Conservation (phyloP, 139 green algal species). For the Chlamydomonas urium region DNA sequence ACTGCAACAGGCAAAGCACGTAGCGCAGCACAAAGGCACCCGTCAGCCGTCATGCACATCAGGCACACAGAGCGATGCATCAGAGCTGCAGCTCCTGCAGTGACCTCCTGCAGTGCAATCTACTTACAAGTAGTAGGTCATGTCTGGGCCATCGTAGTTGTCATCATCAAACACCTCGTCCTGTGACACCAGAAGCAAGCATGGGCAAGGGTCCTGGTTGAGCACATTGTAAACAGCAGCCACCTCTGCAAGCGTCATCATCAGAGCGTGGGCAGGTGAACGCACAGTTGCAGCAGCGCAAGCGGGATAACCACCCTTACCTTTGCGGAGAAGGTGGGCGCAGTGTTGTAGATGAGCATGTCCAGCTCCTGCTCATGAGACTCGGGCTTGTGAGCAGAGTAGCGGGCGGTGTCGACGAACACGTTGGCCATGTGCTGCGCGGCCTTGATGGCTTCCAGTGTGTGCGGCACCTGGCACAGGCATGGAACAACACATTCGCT, state of each 20-base stretch:
- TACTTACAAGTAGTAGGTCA: conserved; percentile 50
- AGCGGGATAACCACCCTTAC: conserved; percentile 42
- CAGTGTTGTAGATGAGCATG: conserved; percentile 69
- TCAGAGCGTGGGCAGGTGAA: too few species aligned
- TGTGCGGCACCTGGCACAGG: too few species aligned
- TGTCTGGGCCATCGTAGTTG: conserved; percentile 65
- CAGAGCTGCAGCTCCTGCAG: neutral
- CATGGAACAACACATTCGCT: too few species aligned
- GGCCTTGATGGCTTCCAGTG: conserved; percentile 62
- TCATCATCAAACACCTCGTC: conserved; percentile 49
- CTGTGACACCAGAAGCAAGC: too few species aligned
- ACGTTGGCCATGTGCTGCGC: conserved; percentile 63
- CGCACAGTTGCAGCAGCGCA: neutral
- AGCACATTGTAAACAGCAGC: too few species aligned
- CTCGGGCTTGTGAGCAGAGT: conserved; percentile 58
- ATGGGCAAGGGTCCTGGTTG: too few species aligned
- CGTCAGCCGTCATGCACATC: neutral
- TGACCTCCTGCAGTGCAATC: neutral
- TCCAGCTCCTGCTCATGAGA: conserved; percentile 71
- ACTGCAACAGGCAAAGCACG: neutral
- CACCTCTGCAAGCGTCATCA: too few species aligned
- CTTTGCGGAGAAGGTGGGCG: conserved; percentile 59
- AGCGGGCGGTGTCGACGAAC: conserved; percentile 61
- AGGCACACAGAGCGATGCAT: neutral
- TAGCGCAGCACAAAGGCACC: neutral